Conservation (phyloP, 371 early-diverging fungal genomes). For the Choanephora cucurbitarum region DNA sequence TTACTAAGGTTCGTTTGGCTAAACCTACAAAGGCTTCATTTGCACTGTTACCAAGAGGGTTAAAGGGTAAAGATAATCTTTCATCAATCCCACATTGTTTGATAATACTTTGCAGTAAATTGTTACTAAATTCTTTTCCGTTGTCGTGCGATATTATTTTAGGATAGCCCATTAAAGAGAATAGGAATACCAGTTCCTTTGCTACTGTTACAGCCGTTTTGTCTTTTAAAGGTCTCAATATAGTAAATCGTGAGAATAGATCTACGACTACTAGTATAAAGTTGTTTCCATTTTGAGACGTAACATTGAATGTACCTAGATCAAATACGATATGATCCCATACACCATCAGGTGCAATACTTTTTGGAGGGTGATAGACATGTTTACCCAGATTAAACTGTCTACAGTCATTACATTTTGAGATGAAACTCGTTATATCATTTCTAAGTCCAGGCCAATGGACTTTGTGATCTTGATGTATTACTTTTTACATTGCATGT, state of each 20-base stretch:
- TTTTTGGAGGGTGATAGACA: conserved; percentile 7
- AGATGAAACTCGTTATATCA: not conserved
- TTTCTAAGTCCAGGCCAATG: conserved; percentile 8
- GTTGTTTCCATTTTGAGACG: conserved; percentile 6
- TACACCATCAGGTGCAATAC: not conserved
- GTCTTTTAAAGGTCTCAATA: conserved; percentile 2
- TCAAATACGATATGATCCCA: conserved; percentile 1
- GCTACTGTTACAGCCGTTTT: conserved; percentile 1
- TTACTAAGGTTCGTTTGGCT: conserved; percentile 1
- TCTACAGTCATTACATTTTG: not conserved
- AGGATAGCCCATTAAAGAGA: conserved; percentile 12
- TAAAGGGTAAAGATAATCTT: conserved; percentile 4
- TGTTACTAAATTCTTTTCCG: conserved; percentile 2
- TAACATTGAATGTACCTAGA: conserved; percentile 1
- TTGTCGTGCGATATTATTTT: conserved; percentile 1
- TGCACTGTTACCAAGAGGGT: conserved; percentile 5
- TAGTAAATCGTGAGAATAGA: conserved; percentile 4
- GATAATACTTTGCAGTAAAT: conserved; percentile 1
- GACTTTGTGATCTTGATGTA: not conserved
- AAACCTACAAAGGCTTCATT: conserved; percentile 1
- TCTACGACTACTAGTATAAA: conserved; percentile 12
- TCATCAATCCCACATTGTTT: conserved; percentile 6
- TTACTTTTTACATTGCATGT: conserved; percentile 3
- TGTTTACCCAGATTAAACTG: conserved; percentile 7
- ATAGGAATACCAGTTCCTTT: conserved; percentile 3